phyloP scores from a whole-genome alignment of 192 early-diverging fungal genomes.

The Coemansia reversa region DNA sequence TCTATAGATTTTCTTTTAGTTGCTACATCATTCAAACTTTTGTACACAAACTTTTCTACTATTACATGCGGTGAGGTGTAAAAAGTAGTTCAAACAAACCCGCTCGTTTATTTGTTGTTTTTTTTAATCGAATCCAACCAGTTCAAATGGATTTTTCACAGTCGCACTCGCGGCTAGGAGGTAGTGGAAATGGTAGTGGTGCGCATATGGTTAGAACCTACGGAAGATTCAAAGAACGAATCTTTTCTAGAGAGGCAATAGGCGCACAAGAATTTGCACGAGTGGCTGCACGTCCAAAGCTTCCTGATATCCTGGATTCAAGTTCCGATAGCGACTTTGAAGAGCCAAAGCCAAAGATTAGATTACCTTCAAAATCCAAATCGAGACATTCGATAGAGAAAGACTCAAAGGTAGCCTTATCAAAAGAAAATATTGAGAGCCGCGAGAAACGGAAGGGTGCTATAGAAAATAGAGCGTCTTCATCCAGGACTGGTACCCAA shows the following conservation, averaged over 20 bases:
- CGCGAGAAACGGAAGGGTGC: too few species aligned
- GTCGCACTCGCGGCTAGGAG: conserved; percentile 33
- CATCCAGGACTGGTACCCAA: too few species aligned
- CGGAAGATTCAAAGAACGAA: conserved; percentile 43
- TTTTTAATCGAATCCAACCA: conserved; percentile 5
- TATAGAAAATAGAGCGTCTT: too few species aligned
- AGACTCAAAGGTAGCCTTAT: neutral
- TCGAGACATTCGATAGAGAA: neutral
- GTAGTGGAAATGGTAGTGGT: conserved; percentile 13
- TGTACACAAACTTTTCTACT: too few species aligned
- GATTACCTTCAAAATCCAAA: neutral
- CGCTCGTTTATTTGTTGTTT: neutral
- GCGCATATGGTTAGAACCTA: conserved; percentile 51
- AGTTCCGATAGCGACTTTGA: conserved; percentile 32
- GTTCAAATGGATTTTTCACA: conserved; percentile 36
- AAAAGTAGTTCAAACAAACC: neutral
- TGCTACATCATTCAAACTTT: too few species aligned
- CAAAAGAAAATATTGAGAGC: too few species aligned
- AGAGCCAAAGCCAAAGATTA: neutral
- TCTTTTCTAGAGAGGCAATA: conserved; percentile 31
- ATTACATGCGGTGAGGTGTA: too few species aligned
- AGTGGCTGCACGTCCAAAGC: conserved; percentile 24
- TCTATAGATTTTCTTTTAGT: too few species aligned
- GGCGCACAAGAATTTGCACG: conserved; percentile 42
- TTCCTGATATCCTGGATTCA: conserved; percentile 35